Evolutionary conservation across 192 early-diverging fungal species (phyloP).

Genomic region (Umbelopsis sp.): DNA sequence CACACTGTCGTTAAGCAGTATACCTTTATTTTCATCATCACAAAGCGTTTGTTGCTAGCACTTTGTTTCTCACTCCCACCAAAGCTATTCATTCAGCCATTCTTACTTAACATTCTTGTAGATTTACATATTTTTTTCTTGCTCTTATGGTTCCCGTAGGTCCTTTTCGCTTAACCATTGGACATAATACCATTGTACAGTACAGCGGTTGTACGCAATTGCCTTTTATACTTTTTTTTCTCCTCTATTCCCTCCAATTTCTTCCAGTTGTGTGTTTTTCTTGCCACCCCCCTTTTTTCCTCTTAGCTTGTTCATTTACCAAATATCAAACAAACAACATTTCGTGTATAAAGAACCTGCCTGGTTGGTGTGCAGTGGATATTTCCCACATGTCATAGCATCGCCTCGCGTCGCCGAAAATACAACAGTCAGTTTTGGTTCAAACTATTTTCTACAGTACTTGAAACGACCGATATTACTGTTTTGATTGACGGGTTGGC

Average conservation of each 20-base stretch:
- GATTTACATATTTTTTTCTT: constrained; percentile 13
- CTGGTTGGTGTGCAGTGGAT: neutral
- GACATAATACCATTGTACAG: constrained; percentile 19
- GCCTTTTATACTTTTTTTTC: neutral
- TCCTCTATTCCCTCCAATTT: neutral
- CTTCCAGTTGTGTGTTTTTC: neutral
- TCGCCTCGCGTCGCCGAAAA: no score
- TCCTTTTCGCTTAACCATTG: neutral
- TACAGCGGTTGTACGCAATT: constrained; percentile 3
- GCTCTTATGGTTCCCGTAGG: neutral
- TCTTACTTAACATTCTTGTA: constrained; percentile 7
- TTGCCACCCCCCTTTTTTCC: neutral
- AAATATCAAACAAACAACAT: neutral
- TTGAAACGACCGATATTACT: no score
- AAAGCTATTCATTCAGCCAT: neutral
- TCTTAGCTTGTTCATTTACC: neutral
- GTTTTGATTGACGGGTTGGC: no score
- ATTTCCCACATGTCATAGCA: neutral
- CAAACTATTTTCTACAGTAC: no score
- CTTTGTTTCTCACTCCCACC: no score
- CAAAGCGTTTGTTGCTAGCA: neutral
- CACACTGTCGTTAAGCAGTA: neutral
- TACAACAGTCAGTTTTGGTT: no score
- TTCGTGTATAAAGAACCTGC: neutral
- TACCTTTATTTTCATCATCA: neutral